phyloP scores from a whole-genome alignment of 768 basidiomycete genomes.

The Leccinum fibrillosum region DNA sequence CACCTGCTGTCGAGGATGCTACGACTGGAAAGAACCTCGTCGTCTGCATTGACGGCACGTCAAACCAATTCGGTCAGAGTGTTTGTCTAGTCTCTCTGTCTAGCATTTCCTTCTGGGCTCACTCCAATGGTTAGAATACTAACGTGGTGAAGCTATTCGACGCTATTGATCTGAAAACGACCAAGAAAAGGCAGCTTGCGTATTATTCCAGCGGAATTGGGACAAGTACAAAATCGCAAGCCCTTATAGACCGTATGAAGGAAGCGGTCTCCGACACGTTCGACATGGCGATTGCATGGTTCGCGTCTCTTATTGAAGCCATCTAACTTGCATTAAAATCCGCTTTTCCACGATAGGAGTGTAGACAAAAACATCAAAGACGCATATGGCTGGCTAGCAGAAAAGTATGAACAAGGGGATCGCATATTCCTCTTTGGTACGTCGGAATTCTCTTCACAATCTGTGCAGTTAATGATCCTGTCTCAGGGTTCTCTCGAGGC shows the following conservation, averaged over 20 bases:
- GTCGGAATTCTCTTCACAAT: neutral
- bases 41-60: neutral
- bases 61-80: neutral
- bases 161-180: neutral
- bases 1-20: neutral
- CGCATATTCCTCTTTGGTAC: neutral
- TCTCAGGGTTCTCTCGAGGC: neutral
- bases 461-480: neutral
- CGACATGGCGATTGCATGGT: neutral
- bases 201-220: neutral
- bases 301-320: neutral
- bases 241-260: neutral
- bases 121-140: neutral
- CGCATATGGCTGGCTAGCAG: neutral
- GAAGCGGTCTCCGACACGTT: neutral
- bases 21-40: neutral
- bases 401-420: neutral
- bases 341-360: neutral
- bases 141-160: neutral
- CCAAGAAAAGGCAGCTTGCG: neutral
- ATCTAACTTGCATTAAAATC: neutral
- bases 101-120: neutral
- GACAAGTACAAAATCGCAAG: neutral
- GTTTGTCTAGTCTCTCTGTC: neutral
- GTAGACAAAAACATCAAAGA: neutral